Evolutionary conservation across 306 rosid species (phyloP).

Genomic region (Potentilla sterilis): DNA sequence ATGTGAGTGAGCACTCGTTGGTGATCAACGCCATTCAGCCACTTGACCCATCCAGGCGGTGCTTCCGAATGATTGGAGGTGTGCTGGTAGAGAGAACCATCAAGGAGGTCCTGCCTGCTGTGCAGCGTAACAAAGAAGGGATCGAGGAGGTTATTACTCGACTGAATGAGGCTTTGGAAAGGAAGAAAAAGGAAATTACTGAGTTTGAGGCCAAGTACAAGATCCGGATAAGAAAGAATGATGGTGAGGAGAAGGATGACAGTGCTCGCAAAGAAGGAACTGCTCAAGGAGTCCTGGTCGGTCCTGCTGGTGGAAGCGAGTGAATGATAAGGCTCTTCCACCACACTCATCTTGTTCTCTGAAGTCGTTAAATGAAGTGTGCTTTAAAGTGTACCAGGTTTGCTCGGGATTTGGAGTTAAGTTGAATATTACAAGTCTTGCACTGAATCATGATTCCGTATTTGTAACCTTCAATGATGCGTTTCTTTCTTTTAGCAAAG

Average conservation of each 20-base stretch:
- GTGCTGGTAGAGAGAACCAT: slow-evolving; percentile 97
- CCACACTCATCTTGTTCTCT: not conserved
- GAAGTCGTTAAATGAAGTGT: not conserved
- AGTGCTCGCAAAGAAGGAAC: slow-evolving; percentile 75
- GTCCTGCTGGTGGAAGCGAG: slow-evolving; percentile 72
- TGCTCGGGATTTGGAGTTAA: slow-evolving; percentile 8
- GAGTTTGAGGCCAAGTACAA: slow-evolving; percentile 89
- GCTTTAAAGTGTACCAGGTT: slow-evolving; percentile 9
- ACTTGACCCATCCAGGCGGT: slow-evolving; percentile 79
- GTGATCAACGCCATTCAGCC: slow-evolving; percentile 89
- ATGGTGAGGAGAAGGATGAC: slow-evolving; percentile 67
- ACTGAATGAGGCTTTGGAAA: slow-evolving; percentile 80
- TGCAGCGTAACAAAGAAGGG: slow-evolving; percentile 87
- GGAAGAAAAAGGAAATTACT: slow-evolving; percentile 85
- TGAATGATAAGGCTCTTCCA: slow-evolving; percentile 23
- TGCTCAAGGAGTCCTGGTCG: slow-evolving; percentile 94
- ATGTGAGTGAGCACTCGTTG: slow-evolving; percentile 79
- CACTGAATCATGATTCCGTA: not conserved
- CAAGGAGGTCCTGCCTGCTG: slow-evolving; percentile 93
- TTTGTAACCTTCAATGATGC: not conserved
- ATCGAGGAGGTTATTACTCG: slow-evolving; percentile 79
- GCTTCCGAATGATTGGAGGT: slow-evolving; percentile 96
- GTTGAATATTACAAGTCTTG: slow-evolving; percentile 20
- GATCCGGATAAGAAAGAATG: slow-evolving; percentile 72
- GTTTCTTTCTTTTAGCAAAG: not conserved